Evolutionary conservation across 2,329 filamentous ascomycete genomes (phyloP).

Genomic region (Fusarium scirpi): DNA sequence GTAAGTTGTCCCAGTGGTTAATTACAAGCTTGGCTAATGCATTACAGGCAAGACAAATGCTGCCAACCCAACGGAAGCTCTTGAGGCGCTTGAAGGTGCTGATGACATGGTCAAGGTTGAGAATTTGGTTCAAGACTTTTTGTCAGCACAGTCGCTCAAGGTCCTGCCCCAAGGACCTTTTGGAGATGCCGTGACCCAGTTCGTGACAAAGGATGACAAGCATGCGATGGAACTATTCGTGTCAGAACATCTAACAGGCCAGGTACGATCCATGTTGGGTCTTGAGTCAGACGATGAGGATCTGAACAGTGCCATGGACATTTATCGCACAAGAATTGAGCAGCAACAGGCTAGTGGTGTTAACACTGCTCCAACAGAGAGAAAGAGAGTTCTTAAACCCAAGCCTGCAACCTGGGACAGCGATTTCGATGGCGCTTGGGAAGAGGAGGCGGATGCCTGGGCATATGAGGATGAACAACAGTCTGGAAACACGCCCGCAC

Average conservation of each 20-base stretch:
- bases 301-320: slow-evolving; percentile 79
- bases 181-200: slow-evolving; percentile 91
- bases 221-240: slow-evolving; percentile 89
- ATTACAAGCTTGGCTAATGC: slow-evolving; percentile 12
- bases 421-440: slow-evolving; percentile 90
- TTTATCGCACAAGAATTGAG: slow-evolving; percentile 76
- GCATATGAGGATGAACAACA: slow-evolving; percentile 49
- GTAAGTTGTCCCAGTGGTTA: slow-evolving; percentile 30
- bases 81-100: slow-evolving; percentile 62
- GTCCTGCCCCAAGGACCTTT: slow-evolving; percentile 94
- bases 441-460: slow-evolving; percentile 76
- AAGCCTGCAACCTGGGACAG: slow-evolving; percentile 87
- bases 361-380: slow-evolving; percentile 55
- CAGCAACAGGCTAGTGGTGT: slow-evolving; percentile 76
- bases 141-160: slow-evolving; percentile 87
- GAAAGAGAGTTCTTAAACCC: slow-evolving; percentile 69
- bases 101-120: slow-evolving; percentile 86
- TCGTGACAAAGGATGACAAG: slow-evolving; percentile 95
- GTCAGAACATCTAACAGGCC: slow-evolving; percentile 75
- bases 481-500: slow-evolving; percentile 9
- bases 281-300: slow-evolving; percentile 74
- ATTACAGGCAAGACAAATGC: slow-evolving; percentile 49
- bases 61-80: slow-evolving; percentile 72
- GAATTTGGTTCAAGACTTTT: slow-evolving; percentile 86
- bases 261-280: slow-evolving; percentile 76